Conservation (phyloP, 2,329 filamentous ascomycete species). For the Colletotrichum tropicale region DNA sequence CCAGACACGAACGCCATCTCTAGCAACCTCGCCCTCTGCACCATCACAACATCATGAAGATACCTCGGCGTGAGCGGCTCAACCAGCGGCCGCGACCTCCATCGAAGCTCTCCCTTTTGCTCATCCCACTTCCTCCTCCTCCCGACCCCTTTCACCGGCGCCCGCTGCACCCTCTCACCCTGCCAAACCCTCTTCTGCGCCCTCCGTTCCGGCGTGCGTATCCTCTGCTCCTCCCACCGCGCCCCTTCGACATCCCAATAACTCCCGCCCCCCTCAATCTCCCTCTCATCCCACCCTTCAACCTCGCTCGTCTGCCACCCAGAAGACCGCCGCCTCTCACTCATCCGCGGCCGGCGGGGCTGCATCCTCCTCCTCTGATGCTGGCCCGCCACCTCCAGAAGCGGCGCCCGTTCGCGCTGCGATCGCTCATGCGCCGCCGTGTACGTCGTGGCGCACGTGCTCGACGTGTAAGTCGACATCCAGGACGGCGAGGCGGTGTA, state of each 20-base stretch:
- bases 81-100: background rate
- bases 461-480: slow-evolving; percentile 14
- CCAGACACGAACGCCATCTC: background rate
- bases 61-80: background rate
- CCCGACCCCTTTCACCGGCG: background rate
- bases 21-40: too few relatives aligned
- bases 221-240: slow-evolving; percentile 7
- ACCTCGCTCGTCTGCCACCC: background rate
- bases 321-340: background rate
- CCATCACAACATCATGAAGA: background rate
- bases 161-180: background rate
- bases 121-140: background rate
- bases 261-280: background rate
- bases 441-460: slow-evolving; percentile 3
- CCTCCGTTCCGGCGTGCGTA: background rate
- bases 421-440: background rate
- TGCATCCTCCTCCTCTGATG: background rate
- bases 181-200: background rate
- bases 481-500: slow-evolving; percentile 8
- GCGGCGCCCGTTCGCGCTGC: background rate
- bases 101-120: background rate
- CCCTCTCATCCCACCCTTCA: background rate
- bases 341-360: background rate
- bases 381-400: background rate
- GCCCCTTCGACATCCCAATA: slow-evolving; percentile 10